Percentiles rank a stretch among this genome's conserved stretches.
These are phyloP conservation scores for Coemansia sp. DNA, from an alignment of 192 early-diverging fungal species.

Conservation along the genomic window DNA sequence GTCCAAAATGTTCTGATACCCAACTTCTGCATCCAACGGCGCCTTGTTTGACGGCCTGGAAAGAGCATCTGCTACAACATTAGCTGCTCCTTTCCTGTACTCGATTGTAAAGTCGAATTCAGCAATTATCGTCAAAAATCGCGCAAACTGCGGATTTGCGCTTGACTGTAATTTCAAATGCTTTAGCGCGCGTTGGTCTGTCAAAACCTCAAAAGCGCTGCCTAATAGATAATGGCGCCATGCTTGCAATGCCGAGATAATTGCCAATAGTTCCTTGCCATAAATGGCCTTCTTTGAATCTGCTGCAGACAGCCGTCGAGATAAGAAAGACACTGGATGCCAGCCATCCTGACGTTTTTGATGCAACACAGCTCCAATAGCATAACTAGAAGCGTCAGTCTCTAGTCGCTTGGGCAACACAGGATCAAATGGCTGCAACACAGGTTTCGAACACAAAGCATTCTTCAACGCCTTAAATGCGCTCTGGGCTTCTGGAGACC, in stretches of 20 bases:
- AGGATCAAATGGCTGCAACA: conserved; percentile 16
- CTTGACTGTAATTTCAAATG: too few species aligned
- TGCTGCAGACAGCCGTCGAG: neutral
- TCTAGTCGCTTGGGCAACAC: conserved; percentile 6
- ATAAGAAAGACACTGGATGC: conserved; percentile 19
- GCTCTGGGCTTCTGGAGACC: neutral
- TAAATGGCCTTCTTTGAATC: conserved; percentile 7
- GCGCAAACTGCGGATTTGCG: too few species aligned
- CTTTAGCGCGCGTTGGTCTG: too few species aligned
- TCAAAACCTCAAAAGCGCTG: too few species aligned
- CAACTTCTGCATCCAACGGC: too few species aligned
- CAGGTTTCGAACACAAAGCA: neutral
- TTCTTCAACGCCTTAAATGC: conserved; percentile 1
- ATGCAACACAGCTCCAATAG: conserved; percentile 21
- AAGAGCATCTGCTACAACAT: too few species aligned
- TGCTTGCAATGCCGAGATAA: neutral
- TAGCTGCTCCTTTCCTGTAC: too few species aligned
- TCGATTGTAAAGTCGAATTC: too few species aligned
- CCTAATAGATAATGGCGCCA: conserved; percentile 8
- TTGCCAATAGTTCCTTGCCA: conserved; percentile 12
- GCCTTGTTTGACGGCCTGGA: too few species aligned
- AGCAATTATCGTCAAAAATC: too few species aligned
- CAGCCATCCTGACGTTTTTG: neutral
- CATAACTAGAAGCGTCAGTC: conserved; percentile 16
- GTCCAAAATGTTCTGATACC: too few species aligned